Base-by-base conservation (phyloP, 441 rosid species). In the Syzygium malaccense region DNA sequence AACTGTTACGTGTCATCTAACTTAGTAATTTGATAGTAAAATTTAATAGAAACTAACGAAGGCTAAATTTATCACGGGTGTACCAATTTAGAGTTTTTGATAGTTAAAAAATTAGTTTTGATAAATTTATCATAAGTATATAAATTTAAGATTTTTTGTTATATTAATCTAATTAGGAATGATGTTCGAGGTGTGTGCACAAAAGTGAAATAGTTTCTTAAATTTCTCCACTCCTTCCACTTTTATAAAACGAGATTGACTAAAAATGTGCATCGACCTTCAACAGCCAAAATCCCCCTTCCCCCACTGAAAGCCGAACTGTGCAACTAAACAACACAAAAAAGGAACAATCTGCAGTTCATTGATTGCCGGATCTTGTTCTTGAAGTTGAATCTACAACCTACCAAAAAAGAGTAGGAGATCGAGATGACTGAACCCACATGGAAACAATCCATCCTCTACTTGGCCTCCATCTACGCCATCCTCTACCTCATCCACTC, bases 401-500 rank as follows among this genome's bases (percentile, higher is more conserved):
- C 18, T 12, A 11, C 51, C 51, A 23, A 41, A 2, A 2, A 41
- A 45, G 83, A 23, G n/a, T 25, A 75, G 83, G 51, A 23, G 25
- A n/a, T 7, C 78, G 5, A 66, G 88, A 94, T 93, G 95, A 41
- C 83, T 23, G 83, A 41, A 20, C 14, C 83, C n/a, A 91, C 91
- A 78, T 91, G 93, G 94, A 89, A 89, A 25, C 93, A 89, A 71
- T 91, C 93, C 19, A 26, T 94, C 75, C 89, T 96, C 88, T 94
- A 91, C 91, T 89, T 93, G 45, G n/a, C 89, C 58, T 33, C 89
- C 55, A 94, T 97, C 85, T 19, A 89, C 62, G 55, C 90, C 25
- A 32, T 93, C 55, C 88, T 96, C 86, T 92, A 90, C 94, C 53
- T 89, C 45, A 62, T 95, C 89, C 95, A 95, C 91, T 55, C 91